Percentiles rank a stretch among this genome's conserved stretches.
Conservation (phyloP, 768 basidiomycete species). For the Postia placenta region DNA sequence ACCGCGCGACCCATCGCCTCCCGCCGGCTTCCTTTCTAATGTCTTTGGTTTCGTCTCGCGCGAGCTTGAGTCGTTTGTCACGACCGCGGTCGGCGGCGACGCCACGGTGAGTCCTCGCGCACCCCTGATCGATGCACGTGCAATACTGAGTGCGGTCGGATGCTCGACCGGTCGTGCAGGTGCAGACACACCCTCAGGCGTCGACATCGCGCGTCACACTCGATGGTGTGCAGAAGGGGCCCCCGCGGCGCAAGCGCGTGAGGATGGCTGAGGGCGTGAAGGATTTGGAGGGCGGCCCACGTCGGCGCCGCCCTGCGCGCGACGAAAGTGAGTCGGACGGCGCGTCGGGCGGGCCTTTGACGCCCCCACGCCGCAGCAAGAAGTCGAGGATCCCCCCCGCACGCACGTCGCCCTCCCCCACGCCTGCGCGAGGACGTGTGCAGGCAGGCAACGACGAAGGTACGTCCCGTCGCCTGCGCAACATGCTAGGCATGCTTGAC, state of each 20-base stretch:
- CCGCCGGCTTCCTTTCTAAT: conserved; percentile 46
- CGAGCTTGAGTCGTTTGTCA: conserved; percentile 67
- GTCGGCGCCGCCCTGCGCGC: not conserved
- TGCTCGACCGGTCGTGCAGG: conserved; percentile 1
- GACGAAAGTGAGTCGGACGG: not conserved
- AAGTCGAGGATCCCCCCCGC: not conserved
- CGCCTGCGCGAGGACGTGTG: too few species aligned
- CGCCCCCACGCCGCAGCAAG: not conserved
- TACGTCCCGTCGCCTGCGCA: too few species aligned
- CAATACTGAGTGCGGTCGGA: not conserved
- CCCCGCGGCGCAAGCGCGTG: not conserved
- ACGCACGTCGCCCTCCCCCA: not conserved
- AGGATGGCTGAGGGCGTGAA: not conserved
- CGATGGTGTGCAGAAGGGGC: not conserved
- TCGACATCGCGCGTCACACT: conserved; percentile 21
- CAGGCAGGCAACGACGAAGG: not conserved
- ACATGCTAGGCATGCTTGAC: too few species aligned
- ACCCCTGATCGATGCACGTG: not conserved
- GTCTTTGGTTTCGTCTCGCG: conserved; percentile 66
- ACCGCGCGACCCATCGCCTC: conserved; percentile 10
- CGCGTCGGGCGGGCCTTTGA: not conserved
- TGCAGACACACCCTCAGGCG: conserved; percentile 12
- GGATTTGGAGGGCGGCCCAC: not conserved
- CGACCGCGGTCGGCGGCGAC: conserved; percentile 47
- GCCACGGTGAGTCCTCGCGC: conserved; percentile 46